Evolutionary conservation across 495 filamentous ascomycete species (phyloP).

Genomic region (Pyronema domesticum): DNA sequence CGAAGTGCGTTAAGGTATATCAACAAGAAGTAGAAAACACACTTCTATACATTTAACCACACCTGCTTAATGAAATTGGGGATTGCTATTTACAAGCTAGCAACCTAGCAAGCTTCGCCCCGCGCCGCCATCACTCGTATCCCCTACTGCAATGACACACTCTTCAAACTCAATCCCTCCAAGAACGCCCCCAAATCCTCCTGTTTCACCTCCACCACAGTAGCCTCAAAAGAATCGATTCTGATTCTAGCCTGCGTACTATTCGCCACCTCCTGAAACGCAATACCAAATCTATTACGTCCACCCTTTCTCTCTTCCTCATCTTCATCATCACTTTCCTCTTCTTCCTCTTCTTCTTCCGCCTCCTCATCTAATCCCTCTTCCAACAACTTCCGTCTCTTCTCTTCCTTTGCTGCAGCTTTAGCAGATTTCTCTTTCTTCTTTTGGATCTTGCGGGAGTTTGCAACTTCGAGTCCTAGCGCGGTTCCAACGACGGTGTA

Average conservation of each 20-base stretch:
- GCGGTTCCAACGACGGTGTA: slow-evolving; percentile 83
- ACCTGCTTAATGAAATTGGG: neutral
- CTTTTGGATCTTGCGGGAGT: slow-evolving; percentile 43
- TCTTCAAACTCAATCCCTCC: slow-evolving; percentile 78
- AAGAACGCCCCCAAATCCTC: slow-evolving; percentile 85
- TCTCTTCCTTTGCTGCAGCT: slow-evolving; percentile 43
- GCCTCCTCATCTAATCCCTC: slow-evolving; percentile 38
- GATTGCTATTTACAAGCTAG: neutral
- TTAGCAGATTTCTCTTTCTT: slow-evolving; percentile 43
- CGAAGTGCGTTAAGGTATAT: neutral
- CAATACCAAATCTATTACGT: slow-evolving; percentile 76
- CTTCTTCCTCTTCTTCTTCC: slow-evolving; percentile 43
- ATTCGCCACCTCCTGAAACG: slow-evolving; percentile 85
- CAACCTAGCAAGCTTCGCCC: neutral
- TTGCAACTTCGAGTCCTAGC: slow-evolving; percentile 45
- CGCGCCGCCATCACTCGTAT: too few relatives aligned
- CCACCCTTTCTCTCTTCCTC: slow-evolving; percentile 46
- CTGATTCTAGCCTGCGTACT: slow-evolving; percentile 79
- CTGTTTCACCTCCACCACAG: slow-evolving; percentile 89
- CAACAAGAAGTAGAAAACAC: neutral
- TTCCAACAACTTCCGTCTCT: slow-evolving; percentile 24
- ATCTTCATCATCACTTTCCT: slow-evolving; percentile 44
- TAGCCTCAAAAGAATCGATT: slow-evolving; percentile 94
- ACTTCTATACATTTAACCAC: neutral
- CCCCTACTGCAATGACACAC: slow-evolving; percentile 32